Percentiles rank a stretch among this genome's conserved stretches.
Conservation (phyloP, 805 yeast species). For the Cephaloascus albidus region DNA sequence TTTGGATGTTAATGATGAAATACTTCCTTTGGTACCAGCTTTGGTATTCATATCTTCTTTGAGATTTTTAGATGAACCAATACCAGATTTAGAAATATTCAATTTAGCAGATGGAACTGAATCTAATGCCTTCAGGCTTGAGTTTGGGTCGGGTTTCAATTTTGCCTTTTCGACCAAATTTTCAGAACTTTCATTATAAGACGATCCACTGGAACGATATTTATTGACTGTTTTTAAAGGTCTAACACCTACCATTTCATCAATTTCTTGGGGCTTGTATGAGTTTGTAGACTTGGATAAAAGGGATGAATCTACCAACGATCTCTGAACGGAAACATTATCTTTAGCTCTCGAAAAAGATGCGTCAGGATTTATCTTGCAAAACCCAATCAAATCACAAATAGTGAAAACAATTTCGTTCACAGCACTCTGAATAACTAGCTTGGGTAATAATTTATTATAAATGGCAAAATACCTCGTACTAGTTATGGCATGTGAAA, state of each 20-base stretch:
- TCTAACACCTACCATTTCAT: slow-evolving; percentile 18
- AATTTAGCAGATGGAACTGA: background rate
- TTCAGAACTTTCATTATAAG: background rate
- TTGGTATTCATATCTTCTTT: too few relatives aligned
- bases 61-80: background rate
- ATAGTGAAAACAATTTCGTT: slow-evolving; percentile 62
- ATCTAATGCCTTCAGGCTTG: background rate
- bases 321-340: background rate
- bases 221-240: slow-evolving; percentile 27
- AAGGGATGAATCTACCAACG: background rate
- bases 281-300: too few relatives aligned
- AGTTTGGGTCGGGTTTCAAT: background rate
- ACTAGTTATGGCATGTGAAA: slow-evolving; percentile 68
- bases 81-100: background rate
- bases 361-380: slow-evolving; percentile 27
- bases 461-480: slow-evolving; percentile 67
- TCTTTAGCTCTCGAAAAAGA: background rate
- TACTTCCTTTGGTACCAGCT: background rate
- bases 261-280: background rate
- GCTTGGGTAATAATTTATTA: slow-evolving; percentile 53
- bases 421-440: slow-evolving; percentile 66
- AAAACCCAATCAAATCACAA: slow-evolving; percentile 49
- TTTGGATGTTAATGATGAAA: background rate
- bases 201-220: slow-evolving; percentile 6
- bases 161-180: background rate